Percentiles rank a stretch among this genome's conserved stretches.
These are phyloP conservation scores for Willaertia magna DNA, from an alignment of 208 protist species.

Conservation along the genomic window DNA sequence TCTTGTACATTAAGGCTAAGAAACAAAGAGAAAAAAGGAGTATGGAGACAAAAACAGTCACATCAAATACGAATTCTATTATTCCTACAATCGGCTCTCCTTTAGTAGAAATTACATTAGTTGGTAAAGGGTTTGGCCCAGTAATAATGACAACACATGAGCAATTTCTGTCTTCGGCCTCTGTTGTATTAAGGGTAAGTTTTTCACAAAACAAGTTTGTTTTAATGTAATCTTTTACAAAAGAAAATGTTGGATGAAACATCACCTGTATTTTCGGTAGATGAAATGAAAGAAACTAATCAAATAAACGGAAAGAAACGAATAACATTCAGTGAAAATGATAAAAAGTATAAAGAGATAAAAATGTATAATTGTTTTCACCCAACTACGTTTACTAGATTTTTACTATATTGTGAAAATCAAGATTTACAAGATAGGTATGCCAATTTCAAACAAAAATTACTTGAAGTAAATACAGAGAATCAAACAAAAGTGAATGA, in stretches of 20 bases:
- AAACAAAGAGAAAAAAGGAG: not conserved
- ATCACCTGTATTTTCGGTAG: not conserved
- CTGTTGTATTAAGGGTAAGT: not conserved
- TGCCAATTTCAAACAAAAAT: not conserved
- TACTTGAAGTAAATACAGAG: not conserved
- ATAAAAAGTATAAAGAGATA: not conserved
- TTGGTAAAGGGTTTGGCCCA: not conserved
- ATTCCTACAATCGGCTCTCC: too few relatives aligned
- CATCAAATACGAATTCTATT: too few relatives aligned
- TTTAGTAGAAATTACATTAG: not conserved
- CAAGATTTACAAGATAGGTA: not conserved
- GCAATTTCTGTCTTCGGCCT: not conserved
- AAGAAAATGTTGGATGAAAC: not conserved
- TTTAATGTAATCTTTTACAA: not conserved
- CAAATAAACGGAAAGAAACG: too few relatives aligned
- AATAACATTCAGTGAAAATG: not conserved
- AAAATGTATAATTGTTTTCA: not conserved
- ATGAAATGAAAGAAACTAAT: not conserved
- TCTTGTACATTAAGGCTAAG: not conserved
- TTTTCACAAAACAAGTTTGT: not conserved
- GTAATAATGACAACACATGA: not conserved
- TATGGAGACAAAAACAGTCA: not conserved
- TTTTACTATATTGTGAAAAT: not conserved
- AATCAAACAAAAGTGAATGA: not conserved
- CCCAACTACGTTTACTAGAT: not conserved